A percentile compares a stretch with the other conserved stretches of the same genome.
Evolutionary conservation across 768 basidiomycete species (phyloP).

Genomic region (Rubroboletus pulcherrimus): DNA sequence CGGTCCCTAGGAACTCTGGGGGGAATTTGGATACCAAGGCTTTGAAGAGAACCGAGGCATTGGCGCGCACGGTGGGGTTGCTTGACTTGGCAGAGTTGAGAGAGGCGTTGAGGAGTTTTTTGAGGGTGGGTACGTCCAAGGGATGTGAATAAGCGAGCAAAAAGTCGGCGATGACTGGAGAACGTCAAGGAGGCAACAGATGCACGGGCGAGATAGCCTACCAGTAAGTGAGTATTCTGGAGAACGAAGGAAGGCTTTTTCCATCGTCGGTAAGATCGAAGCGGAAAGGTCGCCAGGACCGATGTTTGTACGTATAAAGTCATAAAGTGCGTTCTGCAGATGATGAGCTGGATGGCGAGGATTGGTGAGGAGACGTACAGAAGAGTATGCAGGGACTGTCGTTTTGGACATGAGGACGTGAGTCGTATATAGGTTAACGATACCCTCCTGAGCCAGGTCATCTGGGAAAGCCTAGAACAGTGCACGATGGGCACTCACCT

Average conservation of each 20-base stretch:
- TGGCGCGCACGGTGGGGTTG: constrained; percentile 55
- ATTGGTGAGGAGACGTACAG: constrained; percentile 38
- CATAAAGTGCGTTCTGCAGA: constrained; percentile 48
- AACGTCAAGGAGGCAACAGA: background rate
- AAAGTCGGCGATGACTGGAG: constrained; percentile 54
- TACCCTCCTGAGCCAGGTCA: constrained; percentile 41
- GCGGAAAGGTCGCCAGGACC: constrained; percentile 47
- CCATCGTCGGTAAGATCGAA: constrained; percentile 64
- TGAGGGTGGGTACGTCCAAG: constrained; percentile 46
- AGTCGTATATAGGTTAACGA: constrained; percentile 57
- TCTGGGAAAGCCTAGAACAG: background rate
- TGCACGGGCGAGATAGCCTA: constrained; percentile 29
- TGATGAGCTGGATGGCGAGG: constrained; percentile 7
- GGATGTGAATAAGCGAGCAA: constrained; percentile 50
- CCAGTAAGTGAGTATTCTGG: constrained; percentile 74
- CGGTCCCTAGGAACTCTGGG: constrained; percentile 38
- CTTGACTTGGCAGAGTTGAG: constrained; percentile 73
- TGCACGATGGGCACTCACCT: constrained; percentile 32
- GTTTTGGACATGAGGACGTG: constrained; percentile 67
- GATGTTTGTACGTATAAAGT: constrained; percentile 57
- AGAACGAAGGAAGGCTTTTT: constrained; percentile 76
- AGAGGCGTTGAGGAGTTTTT: constrained; percentile 52
- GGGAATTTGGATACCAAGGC: constrained; percentile 35
- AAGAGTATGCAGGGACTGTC: constrained; percentile 53
- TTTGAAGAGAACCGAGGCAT: constrained; percentile 58